Evolutionary conservation across 257 asterid species (phyloP).

Genomic region (Oldenlandia corymbosa): DNA sequence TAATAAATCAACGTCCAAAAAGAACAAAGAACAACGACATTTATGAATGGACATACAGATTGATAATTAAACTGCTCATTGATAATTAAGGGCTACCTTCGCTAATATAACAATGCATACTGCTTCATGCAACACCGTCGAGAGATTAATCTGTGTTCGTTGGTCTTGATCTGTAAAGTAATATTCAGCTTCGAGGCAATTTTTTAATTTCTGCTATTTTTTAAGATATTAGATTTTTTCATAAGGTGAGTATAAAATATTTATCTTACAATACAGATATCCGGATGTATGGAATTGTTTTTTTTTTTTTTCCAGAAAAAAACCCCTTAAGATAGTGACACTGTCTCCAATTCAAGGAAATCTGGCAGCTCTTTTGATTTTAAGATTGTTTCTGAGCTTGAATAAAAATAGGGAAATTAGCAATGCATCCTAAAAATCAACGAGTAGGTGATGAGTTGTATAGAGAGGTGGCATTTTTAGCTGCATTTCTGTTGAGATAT

Average conservation of each 20-base stretch:
- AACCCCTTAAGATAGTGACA: not conserved
- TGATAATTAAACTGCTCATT: not conserved
- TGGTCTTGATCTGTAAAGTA: no score
- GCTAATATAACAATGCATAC: not conserved
- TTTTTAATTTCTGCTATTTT: no score
- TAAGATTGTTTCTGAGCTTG: not conserved
- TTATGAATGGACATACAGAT: slow-evolving; percentile 1
- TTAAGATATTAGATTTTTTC: no score
- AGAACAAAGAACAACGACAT: no score
- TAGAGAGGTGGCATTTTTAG: not conserved
- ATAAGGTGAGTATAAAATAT: not conserved
- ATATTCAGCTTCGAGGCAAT: no score
- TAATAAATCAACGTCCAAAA: slow-evolving; percentile 10
- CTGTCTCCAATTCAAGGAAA: not conserved
- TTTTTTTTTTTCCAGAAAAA: not conserved
- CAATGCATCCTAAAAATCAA: slow-evolving; percentile 3
- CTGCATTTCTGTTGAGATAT: not conserved
- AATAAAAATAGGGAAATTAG: not conserved
- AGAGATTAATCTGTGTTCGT: no score
- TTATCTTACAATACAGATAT: not conserved
- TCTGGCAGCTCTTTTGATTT: not conserved
- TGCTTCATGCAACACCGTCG: no score
- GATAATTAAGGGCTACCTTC: not conserved
- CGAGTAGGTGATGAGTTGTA: slow-evolving; percentile 6
- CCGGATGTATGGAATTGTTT: not conserved